A percentile compares a stretch with the other conserved stretches of the same genome.
phyloP scores from a whole-genome alignment of 768 basidiomycete genomes.

The Kwoniella europaea region DNA sequence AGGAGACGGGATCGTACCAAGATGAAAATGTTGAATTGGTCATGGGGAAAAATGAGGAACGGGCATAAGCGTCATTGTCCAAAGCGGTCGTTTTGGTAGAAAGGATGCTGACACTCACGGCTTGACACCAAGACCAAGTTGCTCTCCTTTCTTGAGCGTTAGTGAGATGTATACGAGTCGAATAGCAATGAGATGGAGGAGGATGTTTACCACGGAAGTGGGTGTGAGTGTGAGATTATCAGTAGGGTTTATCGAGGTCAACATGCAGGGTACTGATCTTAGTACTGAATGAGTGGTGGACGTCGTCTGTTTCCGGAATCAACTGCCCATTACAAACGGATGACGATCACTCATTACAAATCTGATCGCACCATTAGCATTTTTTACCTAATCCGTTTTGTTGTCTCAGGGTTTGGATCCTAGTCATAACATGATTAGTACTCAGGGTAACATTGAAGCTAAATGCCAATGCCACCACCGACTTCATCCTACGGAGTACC shows the following conservation, averaged over 20 bases:
- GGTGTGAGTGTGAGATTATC: slow-evolving; percentile 6
- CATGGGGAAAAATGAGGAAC: not conserved
- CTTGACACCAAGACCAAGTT: no score
- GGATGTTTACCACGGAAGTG: not conserved
- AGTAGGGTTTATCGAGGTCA: not conserved
- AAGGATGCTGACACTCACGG: not conserved
- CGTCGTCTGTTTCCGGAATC: not conserved
- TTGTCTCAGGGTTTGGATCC: slow-evolving; percentile 3
- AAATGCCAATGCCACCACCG: not conserved
- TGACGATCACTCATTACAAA: not conserved
- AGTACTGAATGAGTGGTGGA: not conserved
- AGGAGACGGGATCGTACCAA: not conserved
- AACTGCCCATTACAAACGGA: not conserved
- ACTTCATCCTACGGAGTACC: slow-evolving; percentile 2
- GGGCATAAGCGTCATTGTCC: slow-evolving; percentile 6
- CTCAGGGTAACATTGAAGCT: not conserved
- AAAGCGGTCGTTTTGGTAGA: not conserved
- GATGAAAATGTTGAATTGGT: slow-evolving; percentile 4
- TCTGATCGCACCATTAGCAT: not conserved
- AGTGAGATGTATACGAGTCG: not conserved
- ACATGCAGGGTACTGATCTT: no score
- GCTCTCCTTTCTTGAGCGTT: not conserved
- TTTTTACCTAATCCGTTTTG: slow-evolving; percentile 6
- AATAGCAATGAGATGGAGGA: not conserved
- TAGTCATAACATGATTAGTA: not conserved